Conservation (phyloP, 805 yeast species). For the Komagataella kurtzmanii region DNA sequence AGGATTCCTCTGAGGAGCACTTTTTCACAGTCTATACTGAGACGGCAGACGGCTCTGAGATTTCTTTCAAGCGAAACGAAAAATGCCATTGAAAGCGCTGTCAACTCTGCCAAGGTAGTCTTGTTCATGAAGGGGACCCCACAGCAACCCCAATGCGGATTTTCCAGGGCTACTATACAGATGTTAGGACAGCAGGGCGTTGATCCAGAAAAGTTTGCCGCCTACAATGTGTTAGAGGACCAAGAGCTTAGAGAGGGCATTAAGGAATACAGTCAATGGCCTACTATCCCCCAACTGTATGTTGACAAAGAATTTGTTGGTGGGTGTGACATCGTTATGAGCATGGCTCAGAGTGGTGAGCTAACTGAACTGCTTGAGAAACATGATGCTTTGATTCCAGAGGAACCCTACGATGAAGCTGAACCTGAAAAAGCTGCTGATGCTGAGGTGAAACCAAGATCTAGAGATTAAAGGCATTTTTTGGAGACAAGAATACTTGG, state of each 20-base stretch:
- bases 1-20: background rate
- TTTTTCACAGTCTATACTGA: background rate
- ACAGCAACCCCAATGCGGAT: constrained; percentile 95
- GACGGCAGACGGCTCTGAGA: constrained; percentile 13
- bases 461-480: background rate
- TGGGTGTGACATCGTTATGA: constrained; percentile 89
- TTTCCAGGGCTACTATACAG: constrained; percentile 89
- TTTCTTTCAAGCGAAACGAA: constrained; percentile 66
- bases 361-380: constrained; percentile 71
- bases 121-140: constrained; percentile 98
- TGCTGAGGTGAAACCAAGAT: constrained; percentile 1
- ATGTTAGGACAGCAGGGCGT: constrained; percentile 94
- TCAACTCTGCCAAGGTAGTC: constrained; percentile 84
- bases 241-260: constrained; percentile 89
- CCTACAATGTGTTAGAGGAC: constrained; percentile 92
- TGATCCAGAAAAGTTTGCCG: constrained; percentile 92
- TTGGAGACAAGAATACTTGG: too few relatives aligned
- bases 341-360: constrained; percentile 89
- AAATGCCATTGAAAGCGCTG: constrained; percentile 77
- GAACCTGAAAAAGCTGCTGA: constrained; percentile 10
- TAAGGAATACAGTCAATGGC: constrained; percentile 95
- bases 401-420: constrained; percentile 29
- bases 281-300: constrained; percentile 94
- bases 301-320: constrained; percentile 88
- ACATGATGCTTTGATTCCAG: constrained; percentile 69